phyloP scores from a whole-genome alignment of 441 rosid species.

The Pelargonium myrrhifolium region DNA sequence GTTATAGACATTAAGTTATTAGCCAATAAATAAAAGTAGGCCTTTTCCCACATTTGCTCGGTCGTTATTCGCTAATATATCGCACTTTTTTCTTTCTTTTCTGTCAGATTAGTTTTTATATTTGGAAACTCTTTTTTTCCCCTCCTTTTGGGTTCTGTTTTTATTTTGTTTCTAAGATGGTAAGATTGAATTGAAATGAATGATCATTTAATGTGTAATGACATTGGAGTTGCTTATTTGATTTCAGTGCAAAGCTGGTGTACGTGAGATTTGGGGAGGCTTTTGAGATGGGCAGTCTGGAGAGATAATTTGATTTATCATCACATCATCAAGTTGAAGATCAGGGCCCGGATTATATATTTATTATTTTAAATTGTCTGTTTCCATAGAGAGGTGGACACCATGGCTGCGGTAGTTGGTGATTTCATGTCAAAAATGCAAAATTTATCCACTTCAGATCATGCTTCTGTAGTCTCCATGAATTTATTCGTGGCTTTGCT shows the following conservation, averaged over 20 bases:
- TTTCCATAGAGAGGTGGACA: not conserved
- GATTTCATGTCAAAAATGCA: not conserved
- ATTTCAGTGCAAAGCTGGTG: conserved; percentile 1
- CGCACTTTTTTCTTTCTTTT: no score
- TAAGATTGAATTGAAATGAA: not conserved
- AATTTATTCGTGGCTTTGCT: conserved; percentile 36
- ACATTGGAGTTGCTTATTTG: not conserved
- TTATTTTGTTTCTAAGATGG: no score
- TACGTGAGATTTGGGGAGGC: not conserved
- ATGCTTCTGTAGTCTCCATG: conserved; percentile 24
- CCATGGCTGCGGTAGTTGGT: not conserved
- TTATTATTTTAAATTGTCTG: not conserved
- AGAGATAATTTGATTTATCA: not conserved
- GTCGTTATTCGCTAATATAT: no score
- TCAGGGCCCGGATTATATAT: not conserved
- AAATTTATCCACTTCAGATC: conserved; percentile 6
- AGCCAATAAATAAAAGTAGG: no score
- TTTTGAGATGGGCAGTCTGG: not conserved
- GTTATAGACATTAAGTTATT: no score
- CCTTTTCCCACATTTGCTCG: no score
- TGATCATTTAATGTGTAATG: not conserved
- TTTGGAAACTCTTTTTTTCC: no score
- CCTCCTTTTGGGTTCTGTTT: no score
- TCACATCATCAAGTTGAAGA: not conserved
- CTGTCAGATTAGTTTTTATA: no score